Conservation (phyloP, 257 asterid genomes). For the Solanum sparsipilum region DNA sequence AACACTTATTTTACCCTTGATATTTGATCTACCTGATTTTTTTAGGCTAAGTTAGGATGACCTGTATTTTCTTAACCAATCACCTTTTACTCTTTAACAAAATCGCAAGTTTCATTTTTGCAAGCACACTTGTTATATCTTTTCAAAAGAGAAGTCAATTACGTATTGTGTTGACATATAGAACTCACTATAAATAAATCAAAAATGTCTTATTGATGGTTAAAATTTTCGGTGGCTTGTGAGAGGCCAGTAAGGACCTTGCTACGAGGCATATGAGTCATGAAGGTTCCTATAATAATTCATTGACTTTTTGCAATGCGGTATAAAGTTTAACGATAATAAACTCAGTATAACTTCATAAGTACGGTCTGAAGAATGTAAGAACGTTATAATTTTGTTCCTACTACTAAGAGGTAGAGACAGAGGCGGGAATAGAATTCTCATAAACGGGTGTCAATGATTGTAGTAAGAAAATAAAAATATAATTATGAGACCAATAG, state of each 20-base stretch:
- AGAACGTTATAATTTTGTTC: background rate
- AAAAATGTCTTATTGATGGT: background rate
- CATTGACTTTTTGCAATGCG: background rate
- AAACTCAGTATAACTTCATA: background rate
- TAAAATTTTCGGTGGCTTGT: background rate
- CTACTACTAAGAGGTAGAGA: background rate
- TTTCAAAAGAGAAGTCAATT: background rate
- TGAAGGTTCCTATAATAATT: background rate
- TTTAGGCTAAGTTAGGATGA: background rate
- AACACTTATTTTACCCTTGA: background rate
- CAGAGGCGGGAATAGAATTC: background rate
- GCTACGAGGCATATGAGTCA: background rate
- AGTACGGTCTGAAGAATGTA: background rate
- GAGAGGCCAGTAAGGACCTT: background rate
- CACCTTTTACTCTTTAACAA: background rate
- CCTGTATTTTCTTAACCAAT: background rate
- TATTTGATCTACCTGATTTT: background rate
- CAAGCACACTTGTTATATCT: background rate
- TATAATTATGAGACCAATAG: background rate
- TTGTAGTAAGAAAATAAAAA: too few species aligned
- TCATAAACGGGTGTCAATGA: background rate
- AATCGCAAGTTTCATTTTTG: background rate
- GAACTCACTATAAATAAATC: background rate
- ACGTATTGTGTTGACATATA: background rate
- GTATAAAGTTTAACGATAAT: background rate